Evolutionary conservation across 495 filamentous ascomycete genomes (phyloP).

Genomic region (Neurospora sp.): DNA sequence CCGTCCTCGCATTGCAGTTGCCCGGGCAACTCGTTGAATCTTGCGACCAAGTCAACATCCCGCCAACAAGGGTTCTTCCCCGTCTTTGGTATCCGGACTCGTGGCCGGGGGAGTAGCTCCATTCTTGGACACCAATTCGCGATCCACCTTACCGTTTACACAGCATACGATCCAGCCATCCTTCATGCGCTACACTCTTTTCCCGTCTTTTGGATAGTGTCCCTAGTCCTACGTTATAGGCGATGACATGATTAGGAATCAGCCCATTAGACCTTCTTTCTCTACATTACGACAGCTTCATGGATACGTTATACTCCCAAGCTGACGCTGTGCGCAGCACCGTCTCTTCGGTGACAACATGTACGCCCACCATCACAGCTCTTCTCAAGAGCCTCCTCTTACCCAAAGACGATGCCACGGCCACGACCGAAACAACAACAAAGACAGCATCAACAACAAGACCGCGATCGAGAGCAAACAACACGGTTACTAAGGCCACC

Average conservation of each 20-base stretch:
- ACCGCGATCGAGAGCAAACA: conserved; percentile 15
- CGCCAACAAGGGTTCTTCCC: neutral
- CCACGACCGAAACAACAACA: conserved; percentile 12
- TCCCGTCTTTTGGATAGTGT: conserved; percentile 5
- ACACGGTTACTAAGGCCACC: conserved; percentile 6
- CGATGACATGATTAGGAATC: conserved; percentile 19
- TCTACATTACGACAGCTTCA: conserved; percentile 15
- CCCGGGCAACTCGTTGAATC: neutral
- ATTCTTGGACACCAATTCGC: conserved; percentile 1
- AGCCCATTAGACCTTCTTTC: conserved; percentile 13
- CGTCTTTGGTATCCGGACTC: neutral
- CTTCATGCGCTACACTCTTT: neutral
- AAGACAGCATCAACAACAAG: conserved; percentile 8
- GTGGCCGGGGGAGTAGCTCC: neutral
- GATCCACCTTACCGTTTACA: neutral
- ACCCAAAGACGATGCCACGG: conserved; percentile 18
- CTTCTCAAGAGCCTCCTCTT: conserved; percentile 42
- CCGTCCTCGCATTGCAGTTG: neutral
- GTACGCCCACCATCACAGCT: conserved; percentile 37
- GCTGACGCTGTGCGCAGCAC: conserved; percentile 43
- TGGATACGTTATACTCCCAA: conserved; percentile 33
- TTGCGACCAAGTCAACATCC: neutral
- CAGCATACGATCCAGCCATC: neutral
- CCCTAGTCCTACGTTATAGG: conserved; percentile 2
- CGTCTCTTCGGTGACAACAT: conserved; percentile 41